Conservation (phyloP, 2,329 filamentous ascomycete genomes). For the Hawksworthiomyces lignivorus region DNA sequence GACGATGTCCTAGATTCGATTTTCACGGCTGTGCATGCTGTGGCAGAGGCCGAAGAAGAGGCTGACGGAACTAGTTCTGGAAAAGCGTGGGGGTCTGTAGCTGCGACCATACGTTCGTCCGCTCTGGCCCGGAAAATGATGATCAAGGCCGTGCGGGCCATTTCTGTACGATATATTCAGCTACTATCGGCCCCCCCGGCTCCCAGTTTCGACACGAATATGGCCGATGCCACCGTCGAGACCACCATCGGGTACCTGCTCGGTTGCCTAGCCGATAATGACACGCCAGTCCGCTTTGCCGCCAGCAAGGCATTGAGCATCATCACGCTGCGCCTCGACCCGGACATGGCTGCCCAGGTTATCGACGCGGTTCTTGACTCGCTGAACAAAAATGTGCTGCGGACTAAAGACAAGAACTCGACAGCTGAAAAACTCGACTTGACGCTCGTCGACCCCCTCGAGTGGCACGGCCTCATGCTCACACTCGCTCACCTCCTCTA, state of each 20-base stretch:
- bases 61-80: background rate
- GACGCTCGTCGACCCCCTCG: conserved; percentile 67
- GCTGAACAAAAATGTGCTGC: conserved; percentile 51
- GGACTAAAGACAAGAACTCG: conserved; percentile 20
- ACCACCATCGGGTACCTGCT: conserved; percentile 76
- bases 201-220: conserved; percentile 38
- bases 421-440: conserved; percentile 46
- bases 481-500: conserved; percentile 84
- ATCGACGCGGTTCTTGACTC: conserved; percentile 78
- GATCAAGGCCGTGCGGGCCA: conserved; percentile 76
- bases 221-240: conserved; percentile 76
- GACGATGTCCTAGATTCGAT: conserved; percentile 56
- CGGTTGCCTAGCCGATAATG: conserved; percentile 71
- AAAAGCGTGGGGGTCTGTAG: conserved; percentile 36
- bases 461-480: conserved; percentile 89
- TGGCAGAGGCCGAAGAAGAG: conserved; percentile 36
- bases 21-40: conserved; percentile 55
- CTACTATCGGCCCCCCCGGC: conserved; percentile 36
- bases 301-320: conserved; percentile 90
- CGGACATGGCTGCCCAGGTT: conserved; percentile 77
- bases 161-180: conserved; percentile 49
- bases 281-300: conserved; percentile 83
- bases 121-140: conserved; percentile 74
- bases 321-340: conserved; percentile 70
- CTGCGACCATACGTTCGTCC: conserved; percentile 55